Evolutionary conservation across 805 yeast species (phyloP).

Genomic region (Hanseniaspora taiwanica): DNA sequence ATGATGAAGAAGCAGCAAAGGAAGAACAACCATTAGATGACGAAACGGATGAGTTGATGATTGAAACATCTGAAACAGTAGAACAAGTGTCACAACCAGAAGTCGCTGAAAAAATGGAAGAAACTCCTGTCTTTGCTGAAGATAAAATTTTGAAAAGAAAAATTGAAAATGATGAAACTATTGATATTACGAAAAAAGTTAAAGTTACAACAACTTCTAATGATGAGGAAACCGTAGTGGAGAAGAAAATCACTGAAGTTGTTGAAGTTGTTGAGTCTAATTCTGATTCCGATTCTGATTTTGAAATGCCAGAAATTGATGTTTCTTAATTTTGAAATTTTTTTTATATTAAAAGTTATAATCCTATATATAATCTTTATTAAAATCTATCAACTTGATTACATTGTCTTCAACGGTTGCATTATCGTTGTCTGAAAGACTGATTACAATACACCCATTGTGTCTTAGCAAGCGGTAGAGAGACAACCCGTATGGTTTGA

Average conservation of each 20-base stretch:
- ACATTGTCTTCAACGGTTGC: constrained; percentile 4
- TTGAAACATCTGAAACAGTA: no score
- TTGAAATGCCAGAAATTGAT: constrained; percentile 20
- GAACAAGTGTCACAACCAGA: no score
- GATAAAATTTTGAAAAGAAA: constrained; percentile 9
- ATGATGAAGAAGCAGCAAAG: constrained; percentile 4
- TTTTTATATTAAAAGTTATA: neutral
- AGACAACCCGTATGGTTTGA: constrained; percentile 5
- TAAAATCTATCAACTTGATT: constrained; percentile 14
- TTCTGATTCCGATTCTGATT: constrained; percentile 13
- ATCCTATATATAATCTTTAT: constrained; percentile 1
- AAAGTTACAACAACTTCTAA: neutral
- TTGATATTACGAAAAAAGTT: neutral
- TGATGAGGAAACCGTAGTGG: neutral
- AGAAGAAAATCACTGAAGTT: neutral
- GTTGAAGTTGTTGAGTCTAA: constrained; percentile 1
- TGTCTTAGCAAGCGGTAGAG: neutral
- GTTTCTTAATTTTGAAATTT: constrained; percentile 2
- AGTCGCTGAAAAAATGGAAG: neutral
- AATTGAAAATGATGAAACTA: constrained; percentile 2
- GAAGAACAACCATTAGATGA: no score
- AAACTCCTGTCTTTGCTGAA: constrained; percentile 1
- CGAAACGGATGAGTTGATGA: constrained; percentile 1
- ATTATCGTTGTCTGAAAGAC: neutral
- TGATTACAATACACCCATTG: neutral